These are phyloP conservation scores for Murraya paniculata DNA, from an alignment of 345 rosid species.

Conservation along the genomic window DNA sequence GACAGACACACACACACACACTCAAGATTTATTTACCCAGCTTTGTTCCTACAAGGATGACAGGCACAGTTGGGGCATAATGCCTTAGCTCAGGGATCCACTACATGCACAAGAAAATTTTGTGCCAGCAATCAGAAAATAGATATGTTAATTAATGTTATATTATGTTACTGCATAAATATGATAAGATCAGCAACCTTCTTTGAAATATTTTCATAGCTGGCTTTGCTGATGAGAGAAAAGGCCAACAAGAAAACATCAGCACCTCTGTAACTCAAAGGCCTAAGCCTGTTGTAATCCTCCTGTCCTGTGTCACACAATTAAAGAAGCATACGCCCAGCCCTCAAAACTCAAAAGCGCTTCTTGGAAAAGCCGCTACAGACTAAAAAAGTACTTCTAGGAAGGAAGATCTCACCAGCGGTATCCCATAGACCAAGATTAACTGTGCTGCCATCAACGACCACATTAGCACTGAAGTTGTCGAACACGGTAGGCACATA, in stretches of 20 bases:
- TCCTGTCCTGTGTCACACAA: conserved; percentile 41
- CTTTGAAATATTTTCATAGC: conserved; percentile 52
- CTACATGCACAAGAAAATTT: conserved; percentile 11
- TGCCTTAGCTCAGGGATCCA: conserved; percentile 59
- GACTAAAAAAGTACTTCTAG: background rate
- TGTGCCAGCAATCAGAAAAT: background rate
- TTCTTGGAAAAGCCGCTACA: background rate
- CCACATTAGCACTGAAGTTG: conserved; percentile 56
- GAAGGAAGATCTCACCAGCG: conserved; percentile 34
- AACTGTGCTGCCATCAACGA: conserved; percentile 56
- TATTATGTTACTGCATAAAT: background rate
- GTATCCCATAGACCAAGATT: conserved; percentile 58
- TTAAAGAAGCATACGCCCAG: background rate
- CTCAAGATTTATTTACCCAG: conserved; percentile 28
- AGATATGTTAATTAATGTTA: background rate
- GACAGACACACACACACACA: background rate
- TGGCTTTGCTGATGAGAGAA: conserved; percentile 49
- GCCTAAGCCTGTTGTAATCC: conserved; percentile 60
- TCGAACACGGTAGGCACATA: conserved; percentile 57
- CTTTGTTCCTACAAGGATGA: conserved; percentile 54
- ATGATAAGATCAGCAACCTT: conserved; percentile 25
- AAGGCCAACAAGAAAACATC: conserved; percentile 54
- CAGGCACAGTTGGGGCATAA: conserved; percentile 53
- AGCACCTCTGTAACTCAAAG: conserved; percentile 57
- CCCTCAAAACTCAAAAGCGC: background rate